These are phyloP conservation scores for Fusarium solani-melongenae DNA, from an alignment of 2,329 filamentous ascomycete species.

Conservation along the genomic window DNA sequence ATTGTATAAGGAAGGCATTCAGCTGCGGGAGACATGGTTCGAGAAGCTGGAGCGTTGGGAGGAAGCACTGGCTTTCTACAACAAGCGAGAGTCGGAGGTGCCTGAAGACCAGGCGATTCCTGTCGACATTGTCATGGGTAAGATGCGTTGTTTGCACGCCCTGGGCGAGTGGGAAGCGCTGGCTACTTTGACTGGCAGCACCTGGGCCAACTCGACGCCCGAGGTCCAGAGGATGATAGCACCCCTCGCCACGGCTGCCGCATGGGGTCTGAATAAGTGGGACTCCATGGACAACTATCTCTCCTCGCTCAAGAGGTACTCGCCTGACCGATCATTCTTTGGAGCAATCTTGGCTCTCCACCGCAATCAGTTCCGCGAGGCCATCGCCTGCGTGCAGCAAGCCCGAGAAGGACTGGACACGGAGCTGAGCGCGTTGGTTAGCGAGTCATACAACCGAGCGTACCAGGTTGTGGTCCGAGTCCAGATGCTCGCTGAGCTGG, in stretches of 20 bases:
- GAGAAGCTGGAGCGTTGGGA: conserved; percentile 99
- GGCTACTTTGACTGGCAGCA: conserved; percentile 87
- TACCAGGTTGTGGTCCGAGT: conserved; percentile 98
- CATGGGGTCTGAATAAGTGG: conserved; percentile 97
- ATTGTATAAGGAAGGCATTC: conserved; percentile 90
- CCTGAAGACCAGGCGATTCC: conserved; percentile 67
- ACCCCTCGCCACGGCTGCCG: conserved; percentile 91
- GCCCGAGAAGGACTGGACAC: conserved; percentile 94
- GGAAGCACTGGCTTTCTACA: conserved; percentile 92
- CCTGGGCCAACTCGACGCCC: conserved; percentile 88
- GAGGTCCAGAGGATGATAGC: conserved; percentile 93
- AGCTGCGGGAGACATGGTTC: conserved; percentile 98
- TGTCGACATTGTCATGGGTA: conserved; percentile 98
- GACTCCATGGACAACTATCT: conserved; percentile 98
- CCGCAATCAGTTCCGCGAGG: conserved; percentile 93
- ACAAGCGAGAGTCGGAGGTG: conserved; percentile 82
- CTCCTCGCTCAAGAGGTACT: conserved; percentile 91
- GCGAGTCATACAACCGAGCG: conserved; percentile 96
- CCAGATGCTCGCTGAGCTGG: conserved; percentile 98
- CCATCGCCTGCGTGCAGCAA: conserved; percentile 88
- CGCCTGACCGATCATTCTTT: conserved; percentile 96
- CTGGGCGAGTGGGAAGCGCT: conserved; percentile 97
- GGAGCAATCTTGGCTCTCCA: conserved; percentile 95
- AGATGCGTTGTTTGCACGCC: conserved; percentile 98
- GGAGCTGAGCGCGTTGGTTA: conserved; percentile 94